phyloP scores from a whole-genome alignment of 2,329 filamentous ascomycete genomes.

The Lasiodiplodia gonubiensis region DNA sequence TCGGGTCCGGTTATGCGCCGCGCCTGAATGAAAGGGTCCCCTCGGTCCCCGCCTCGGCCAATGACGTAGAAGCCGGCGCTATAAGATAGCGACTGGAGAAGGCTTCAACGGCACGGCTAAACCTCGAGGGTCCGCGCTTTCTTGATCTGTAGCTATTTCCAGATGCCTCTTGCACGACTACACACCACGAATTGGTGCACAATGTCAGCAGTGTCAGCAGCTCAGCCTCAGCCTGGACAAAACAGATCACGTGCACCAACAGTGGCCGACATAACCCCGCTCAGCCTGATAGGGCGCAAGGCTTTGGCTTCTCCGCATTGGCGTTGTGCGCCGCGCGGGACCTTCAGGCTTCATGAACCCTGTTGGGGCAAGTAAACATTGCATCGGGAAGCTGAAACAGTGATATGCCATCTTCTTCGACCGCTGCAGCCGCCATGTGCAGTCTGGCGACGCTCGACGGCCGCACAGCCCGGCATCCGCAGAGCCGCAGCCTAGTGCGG shows the following conservation, averaged over 20 bases:
- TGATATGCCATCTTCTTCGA: background rate
- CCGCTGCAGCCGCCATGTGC: background rate
- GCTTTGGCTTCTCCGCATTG: constrained; percentile 2
- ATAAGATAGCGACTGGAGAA: background rate
- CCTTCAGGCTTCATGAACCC: constrained; percentile 1
- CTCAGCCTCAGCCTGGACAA: background rate
- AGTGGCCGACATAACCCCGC: background rate
- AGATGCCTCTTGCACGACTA: background rate
- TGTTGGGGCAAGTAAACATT: background rate
- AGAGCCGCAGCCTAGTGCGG: constrained; percentile 9
- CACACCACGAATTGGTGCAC: no score
- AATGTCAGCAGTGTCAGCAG: background rate
- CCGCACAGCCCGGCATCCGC: constrained; percentile 10
- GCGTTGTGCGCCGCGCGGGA: background rate
- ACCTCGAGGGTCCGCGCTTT: background rate
- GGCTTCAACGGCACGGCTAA: background rate
- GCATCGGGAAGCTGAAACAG: background rate
- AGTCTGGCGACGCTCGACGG: background rate
- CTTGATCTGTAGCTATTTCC: background rate
- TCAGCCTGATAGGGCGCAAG: background rate
- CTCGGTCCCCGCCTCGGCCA: background rate
- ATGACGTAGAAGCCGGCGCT: constrained; percentile 4
- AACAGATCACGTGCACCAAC: constrained; percentile 2
- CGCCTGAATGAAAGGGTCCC: background rate
- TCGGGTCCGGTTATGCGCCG: background rate